Percentiles rank a stretch among this genome's conserved stretches.
phyloP scores from a whole-genome alignment of 192 early-diverging fungal species.

The Backusella sp. region DNA sequence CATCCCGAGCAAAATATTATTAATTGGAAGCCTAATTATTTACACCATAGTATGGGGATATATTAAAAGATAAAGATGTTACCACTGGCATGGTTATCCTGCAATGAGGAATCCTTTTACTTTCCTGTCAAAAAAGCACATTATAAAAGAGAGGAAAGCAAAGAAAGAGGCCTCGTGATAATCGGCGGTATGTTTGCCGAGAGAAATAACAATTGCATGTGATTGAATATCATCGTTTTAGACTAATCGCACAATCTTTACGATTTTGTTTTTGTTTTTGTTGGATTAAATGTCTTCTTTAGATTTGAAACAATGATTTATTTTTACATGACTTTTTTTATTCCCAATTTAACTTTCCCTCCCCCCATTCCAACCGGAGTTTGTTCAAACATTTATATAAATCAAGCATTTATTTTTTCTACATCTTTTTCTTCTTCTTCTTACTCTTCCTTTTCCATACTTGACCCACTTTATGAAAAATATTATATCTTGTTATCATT shows the following conservation, averaged over 20 bases:
- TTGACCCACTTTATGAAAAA: neutral
- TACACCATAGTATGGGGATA: neutral
- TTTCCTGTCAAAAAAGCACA: neutral
- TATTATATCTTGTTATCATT: neutral
- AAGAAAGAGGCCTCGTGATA: neutral
- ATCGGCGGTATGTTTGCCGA: neutral
- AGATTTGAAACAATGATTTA: neutral
- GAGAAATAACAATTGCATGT: neutral
- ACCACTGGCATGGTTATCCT: neutral
- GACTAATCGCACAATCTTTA: neutral
- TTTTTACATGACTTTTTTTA: neutral
- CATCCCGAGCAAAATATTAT: neutral
- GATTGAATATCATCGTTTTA: neutral
- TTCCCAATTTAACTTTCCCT: neutral
- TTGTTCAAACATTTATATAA: neutral
- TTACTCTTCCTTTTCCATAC: neutral
- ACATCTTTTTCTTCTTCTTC: neutral
- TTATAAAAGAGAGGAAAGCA: neutral
- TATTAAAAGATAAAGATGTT: neutral
- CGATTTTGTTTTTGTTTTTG: conserved; percentile 3
- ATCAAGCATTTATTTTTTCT: neutral
- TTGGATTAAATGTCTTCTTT: neutral
- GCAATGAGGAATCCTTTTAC: neutral
- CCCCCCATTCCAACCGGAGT: conserved; percentile 1
- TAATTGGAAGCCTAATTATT: neutral